Conservation (phyloP, 2,329 filamentous ascomycete genomes). For the Pseudogymnoascus sp. region DNA sequence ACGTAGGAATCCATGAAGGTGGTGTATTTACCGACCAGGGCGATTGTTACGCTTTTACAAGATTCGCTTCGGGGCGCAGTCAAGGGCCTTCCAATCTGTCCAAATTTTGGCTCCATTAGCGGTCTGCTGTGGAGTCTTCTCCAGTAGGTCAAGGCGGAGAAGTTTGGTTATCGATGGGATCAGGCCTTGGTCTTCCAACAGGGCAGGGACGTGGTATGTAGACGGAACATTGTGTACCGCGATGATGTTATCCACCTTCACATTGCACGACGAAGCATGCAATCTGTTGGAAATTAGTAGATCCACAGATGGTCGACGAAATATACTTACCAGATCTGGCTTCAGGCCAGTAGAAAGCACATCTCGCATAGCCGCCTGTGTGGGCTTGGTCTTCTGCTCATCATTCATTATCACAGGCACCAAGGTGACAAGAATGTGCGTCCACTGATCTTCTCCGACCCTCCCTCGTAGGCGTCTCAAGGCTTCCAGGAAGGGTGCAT, state of each 20-base stretch:
- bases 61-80: conserved; percentile 59
- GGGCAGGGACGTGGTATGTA: conserved; percentile 87
- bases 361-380: conserved; percentile 79
- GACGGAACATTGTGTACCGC: conserved; percentile 80
- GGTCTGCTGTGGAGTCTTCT: conserved; percentile 44
- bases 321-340: conserved; percentile 54
- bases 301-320: conserved; percentile 8
- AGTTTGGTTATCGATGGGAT: conserved; percentile 54
- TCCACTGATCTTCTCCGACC: conserved; percentile 69
- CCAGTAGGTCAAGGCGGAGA: conserved; percentile 55
- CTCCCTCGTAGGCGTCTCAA: conserved; percentile 68
- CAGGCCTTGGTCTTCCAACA: conserved; percentile 75
- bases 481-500: conserved; percentile 79
- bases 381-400: conserved; percentile 95
- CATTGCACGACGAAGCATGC: conserved; percentile 89
- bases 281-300: conserved; percentile 46
- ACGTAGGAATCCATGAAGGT: conserved; percentile 79
- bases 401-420: conserved; percentile 54
- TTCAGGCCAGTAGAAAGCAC: conserved; percentile 62
- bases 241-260: conserved; percentile 76
- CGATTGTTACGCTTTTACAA: conserved; percentile 66
- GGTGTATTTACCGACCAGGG: conserved; percentile 86
- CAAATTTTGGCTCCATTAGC: conserved; percentile 62
- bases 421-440: conserved; percentile 82
- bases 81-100: conserved; percentile 64